Percentiles rank a stretch among this genome's conserved stretches.
Conservation (phyloP, 129 eudicot genomes). For the Flaveria ramosissima region DNA sequence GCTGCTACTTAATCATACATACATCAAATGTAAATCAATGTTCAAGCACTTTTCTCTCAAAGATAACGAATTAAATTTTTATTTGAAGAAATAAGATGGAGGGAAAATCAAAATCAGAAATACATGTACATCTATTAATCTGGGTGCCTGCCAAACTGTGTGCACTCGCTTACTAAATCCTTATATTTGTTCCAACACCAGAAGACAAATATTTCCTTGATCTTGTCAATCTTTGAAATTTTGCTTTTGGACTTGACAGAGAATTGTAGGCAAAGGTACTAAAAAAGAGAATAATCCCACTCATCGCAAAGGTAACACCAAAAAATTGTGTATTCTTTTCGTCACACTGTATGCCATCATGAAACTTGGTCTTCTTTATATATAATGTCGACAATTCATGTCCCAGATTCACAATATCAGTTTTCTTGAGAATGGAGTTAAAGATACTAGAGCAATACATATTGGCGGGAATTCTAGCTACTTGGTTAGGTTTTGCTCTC, state of each 20-base stretch:
- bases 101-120: no score
- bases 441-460: constrained; percentile 37
- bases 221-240: constrained; percentile 32
- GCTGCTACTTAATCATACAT: no score
- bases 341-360: constrained; percentile 1
- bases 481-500: constrained; percentile 37
- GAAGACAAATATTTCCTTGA: constrained; percentile 34
- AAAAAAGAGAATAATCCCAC: constrained; percentile 30
- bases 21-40: no score
- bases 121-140: no score
- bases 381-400: constrained; percentile 1
- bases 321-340: constrained; percentile 6
- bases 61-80: no score
- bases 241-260: constrained; percentile 15
- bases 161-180: constrained; percentile 18
- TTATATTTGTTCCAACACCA: constrained; percentile 28
- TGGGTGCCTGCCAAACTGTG: not conserved
- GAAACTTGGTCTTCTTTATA: constrained; percentile 14
- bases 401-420: constrained; percentile 12
- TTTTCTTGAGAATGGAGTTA: constrained; percentile 30
- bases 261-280: constrained; percentile 16
- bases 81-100: no score
- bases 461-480: constrained; percentile 37
- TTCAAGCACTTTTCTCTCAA: no score
- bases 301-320: not conserved